phyloP scores from a whole-genome alignment of 352 stramenopile species.

The Phytophthora rubi region DNA sequence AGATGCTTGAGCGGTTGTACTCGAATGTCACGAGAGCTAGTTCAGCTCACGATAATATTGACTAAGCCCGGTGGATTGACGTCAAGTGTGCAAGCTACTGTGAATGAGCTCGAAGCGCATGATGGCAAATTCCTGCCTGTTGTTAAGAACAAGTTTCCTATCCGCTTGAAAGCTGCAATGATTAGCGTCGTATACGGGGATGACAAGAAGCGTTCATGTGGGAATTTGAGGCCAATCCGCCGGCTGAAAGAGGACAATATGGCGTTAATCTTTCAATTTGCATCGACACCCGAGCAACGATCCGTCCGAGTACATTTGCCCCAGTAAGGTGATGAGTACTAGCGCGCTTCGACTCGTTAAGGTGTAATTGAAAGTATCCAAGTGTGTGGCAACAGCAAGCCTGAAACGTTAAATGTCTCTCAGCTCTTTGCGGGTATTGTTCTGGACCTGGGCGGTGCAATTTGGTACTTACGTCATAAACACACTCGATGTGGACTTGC shows the following conservation, averaged over 20 bases:
- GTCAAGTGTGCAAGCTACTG: not conserved
- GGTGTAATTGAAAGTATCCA: no score
- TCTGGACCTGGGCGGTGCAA: no score
- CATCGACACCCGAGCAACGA: conserved; percentile 2
- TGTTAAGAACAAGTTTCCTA: conserved; percentile 10
- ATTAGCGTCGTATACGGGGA: conserved; percentile 1
- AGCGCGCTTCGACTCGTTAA: no score
- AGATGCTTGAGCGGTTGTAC: not conserved
- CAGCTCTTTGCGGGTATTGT: no score
- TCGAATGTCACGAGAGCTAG: conserved; percentile 6
- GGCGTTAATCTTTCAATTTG: conserved; percentile 4
- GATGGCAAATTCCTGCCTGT: conserved; percentile 2
- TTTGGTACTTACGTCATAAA: no score
- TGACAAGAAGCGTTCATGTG: not conserved
- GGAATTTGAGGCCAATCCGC: not conserved
- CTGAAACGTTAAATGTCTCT: no score
- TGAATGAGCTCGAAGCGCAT: not conserved
- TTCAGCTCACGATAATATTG: not conserved
- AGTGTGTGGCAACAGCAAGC: no score
- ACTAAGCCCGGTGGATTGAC: not conserved
- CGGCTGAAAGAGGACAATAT: conserved; percentile 3
- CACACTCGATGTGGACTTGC: no score
- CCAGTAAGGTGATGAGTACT: not conserved
- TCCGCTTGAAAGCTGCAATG: conserved; percentile 4
- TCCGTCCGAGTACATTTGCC: not conserved